These are phyloP conservation scores for Pleurotus djamor DNA, from an alignment of 768 basidiomycete species.

Conservation along the genomic window DNA sequence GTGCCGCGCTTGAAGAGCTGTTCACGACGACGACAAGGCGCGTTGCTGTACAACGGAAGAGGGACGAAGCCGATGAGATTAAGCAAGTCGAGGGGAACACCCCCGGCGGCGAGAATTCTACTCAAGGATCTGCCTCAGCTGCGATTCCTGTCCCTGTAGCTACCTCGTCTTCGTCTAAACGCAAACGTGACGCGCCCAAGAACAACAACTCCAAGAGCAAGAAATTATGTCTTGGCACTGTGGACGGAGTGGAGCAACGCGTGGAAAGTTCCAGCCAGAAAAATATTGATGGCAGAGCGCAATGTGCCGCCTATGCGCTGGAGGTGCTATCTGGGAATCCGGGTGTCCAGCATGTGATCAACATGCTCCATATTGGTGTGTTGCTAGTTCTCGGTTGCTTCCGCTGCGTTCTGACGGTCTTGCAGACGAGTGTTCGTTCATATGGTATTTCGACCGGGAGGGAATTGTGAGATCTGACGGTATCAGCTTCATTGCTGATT, in stretches of 20 bases:
- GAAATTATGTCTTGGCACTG: background rate
- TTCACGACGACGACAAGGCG: background rate
- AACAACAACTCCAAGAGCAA: background rate
- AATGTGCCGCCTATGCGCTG: constrained; percentile 7
- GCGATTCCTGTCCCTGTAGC: background rate
- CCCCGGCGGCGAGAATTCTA: background rate
- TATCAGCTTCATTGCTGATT: constrained; percentile 20
- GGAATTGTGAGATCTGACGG: constrained; percentile 20
- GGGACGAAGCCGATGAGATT: background rate
- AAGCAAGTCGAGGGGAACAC: background rate
- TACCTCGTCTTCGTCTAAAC: background rate
- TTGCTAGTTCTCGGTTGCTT: background rate
- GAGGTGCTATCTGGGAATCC: constrained; percentile 7
- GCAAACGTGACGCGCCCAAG: background rate
- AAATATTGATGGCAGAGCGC: background rate
- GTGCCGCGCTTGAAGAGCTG: background rate
- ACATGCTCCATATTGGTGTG: constrained; percentile 7
- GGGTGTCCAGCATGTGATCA: constrained; percentile 7
- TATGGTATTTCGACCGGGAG: constrained; percentile 22
- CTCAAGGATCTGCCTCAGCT: background rate
- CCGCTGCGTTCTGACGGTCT: background rate
- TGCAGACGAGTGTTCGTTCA: constrained; percentile 17
- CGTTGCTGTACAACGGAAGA: background rate
- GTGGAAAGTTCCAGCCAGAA: background rate
- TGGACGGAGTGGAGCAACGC: background rate